A percentile compares a stretch with the other conserved stretches of the same genome.
phyloP scores from a whole-genome alignment of 129 eudicot genomes.

The Oenanthe sinensis region DNA sequence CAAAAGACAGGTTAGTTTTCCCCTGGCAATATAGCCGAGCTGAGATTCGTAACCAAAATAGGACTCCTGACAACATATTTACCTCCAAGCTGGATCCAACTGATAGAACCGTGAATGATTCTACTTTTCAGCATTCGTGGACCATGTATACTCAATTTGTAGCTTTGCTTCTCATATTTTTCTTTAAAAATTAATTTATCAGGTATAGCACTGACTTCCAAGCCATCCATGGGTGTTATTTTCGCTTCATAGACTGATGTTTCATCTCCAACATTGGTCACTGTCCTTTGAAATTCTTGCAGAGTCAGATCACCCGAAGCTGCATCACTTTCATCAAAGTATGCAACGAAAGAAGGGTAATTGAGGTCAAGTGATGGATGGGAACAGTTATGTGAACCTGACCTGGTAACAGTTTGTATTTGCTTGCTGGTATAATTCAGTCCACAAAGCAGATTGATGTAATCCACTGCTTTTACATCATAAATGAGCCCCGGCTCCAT shows the following conservation, averaged over 20 bases:
- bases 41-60: slow-evolving; percentile 46
- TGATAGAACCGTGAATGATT: slow-evolving; percentile 39
- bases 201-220: slow-evolving; percentile 46
- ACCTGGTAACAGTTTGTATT: slow-evolving; percentile 45
- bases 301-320: slow-evolving; percentile 4
- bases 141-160: slow-evolving; percentile 47
- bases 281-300: slow-evolving; percentile 41
- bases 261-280: slow-evolving; percentile 50
- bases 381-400: slow-evolving; percentile 35
- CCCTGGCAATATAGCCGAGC: not conserved
- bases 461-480: slow-evolving; percentile 36
- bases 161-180: slow-evolving; percentile 57
- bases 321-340: slow-evolving; percentile 23
- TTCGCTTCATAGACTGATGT: slow-evolving; percentile 30
- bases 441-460: slow-evolving; percentile 54
- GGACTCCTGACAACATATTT: slow-evolving; percentile 60
- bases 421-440: slow-evolving; percentile 43
- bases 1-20: slow-evolving; percentile 1
- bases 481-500: slow-evolving; percentile 75
- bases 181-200: slow-evolving; percentile 32
- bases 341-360: slow-evolving; percentile 77
- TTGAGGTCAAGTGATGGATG: slow-evolving; percentile 56
- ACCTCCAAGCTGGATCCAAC: slow-evolving; percentile 48
- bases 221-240: slow-evolving; percentile 25
- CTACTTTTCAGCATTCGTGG: slow-evolving; percentile 19